phyloP scores from a whole-genome alignment of 1,284 basidiomycete genomes.

The Athelia psychrophila region DNA sequence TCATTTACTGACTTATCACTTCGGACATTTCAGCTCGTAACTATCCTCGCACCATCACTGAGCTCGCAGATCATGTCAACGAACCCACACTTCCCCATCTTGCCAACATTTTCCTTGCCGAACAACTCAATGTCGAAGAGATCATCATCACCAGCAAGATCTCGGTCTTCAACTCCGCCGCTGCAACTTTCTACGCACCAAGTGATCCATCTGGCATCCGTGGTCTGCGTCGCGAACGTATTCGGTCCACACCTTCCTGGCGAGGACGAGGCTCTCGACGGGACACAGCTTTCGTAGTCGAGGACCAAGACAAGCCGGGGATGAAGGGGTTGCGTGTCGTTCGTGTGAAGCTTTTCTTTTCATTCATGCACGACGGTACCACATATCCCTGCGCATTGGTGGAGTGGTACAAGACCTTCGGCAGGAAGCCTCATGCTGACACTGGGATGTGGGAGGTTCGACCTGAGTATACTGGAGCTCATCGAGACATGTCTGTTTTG shows the following conservation, averaged over 20 bases:
- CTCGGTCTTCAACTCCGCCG: slow-evolving; percentile 16
- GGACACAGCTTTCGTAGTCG: slow-evolving; percentile 14
- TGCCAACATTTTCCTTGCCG: background rate
- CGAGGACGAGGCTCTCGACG: slow-evolving; percentile 1
- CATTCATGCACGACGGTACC: slow-evolving; percentile 2
- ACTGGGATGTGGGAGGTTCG: background rate
- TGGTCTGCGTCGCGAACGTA: slow-evolving; percentile 13
- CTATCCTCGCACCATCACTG: background rate
- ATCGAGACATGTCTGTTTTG: background rate
- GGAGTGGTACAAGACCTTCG: background rate
- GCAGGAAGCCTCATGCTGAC: background rate
- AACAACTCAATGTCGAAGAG: slow-evolving; percentile 2
- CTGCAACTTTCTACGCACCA: slow-evolving; percentile 17
- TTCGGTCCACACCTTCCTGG: slow-evolving; percentile 13
- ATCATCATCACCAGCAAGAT: slow-evolving; percentile 8
- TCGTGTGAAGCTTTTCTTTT: slow-evolving; percentile 8
- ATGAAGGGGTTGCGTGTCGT: slow-evolving; percentile 10
- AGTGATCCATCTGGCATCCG: slow-evolving; percentile 15
- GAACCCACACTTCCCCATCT: background rate
- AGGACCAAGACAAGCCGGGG: slow-evolving; percentile 5
- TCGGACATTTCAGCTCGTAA: background rate
- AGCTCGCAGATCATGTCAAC: background rate
- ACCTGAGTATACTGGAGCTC: background rate
- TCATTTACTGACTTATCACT: background rate
- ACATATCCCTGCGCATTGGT: slow-evolving; percentile 10